These are phyloP conservation scores for Cochlearia excelsa DNA, from an alignment of 345 rosid genomes.

Conservation along the genomic window DNA sequence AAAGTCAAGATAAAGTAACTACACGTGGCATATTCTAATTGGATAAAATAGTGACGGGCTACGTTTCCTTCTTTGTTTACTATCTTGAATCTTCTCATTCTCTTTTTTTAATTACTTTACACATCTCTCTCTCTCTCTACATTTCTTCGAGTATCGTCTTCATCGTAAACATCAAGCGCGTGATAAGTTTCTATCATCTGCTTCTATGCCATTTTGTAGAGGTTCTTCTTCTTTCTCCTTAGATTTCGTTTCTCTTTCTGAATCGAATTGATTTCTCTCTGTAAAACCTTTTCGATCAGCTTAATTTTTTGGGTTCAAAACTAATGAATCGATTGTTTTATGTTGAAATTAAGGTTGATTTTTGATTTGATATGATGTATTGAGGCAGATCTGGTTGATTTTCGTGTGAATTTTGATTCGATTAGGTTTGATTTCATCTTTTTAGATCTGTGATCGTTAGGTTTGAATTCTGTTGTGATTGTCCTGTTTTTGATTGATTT, in stretches of 20 bases:
- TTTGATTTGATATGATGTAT: not conserved
- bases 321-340: constrained; percentile 2
- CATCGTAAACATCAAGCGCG: too few species aligned
- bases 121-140: too few species aligned
- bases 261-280: not conserved
- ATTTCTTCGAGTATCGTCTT: constrained; percentile 4
- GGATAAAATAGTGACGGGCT: too few species aligned
- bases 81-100: too few species aligned
- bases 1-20: too few species aligned
- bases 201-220: constrained; percentile 29
- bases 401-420: too few species aligned
- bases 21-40: too few species aligned
- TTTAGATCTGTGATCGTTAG: too few species aligned
- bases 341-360: not conserved
- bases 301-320: not conserved
- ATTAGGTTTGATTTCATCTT: not conserved
- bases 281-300: not conserved
- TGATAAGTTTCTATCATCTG: too few species aligned
- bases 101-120: too few species aligned
- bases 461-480: not conserved
- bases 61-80: too few species aligned
- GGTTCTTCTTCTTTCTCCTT: constrained; percentile 25
- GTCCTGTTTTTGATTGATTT: too few species aligned
- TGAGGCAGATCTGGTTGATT: constrained; percentile 28
- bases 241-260: not conserved